Evolutionary conservation across 371 early-diverging fungal genomes (phyloP).

Genomic region (Zancudomyces culisetae): DNA sequence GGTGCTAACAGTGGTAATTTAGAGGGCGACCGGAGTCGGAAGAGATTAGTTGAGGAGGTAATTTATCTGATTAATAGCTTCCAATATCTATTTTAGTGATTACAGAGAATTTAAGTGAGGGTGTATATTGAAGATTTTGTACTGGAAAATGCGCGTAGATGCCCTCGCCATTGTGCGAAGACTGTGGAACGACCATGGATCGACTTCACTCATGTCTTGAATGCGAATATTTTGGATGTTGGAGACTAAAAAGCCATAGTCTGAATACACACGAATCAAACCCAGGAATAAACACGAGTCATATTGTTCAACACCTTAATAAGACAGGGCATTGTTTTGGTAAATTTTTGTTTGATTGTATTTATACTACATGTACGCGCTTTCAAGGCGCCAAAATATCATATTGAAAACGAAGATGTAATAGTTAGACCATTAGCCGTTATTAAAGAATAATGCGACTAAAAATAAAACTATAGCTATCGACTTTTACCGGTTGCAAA

Average conservation of each 20-base stretch:
- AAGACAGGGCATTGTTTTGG: conserved; percentile 9
- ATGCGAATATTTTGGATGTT: conserved; percentile 28
- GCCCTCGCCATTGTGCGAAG: conserved; percentile 42
- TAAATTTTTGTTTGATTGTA: too few species aligned
- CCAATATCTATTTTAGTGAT: too few species aligned
- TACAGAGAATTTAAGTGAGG: too few species aligned
- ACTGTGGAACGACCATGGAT: conserved; percentile 38
- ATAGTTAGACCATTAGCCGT: too few species aligned
- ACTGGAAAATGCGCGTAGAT: too few species aligned
- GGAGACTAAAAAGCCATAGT: conserved; percentile 5
- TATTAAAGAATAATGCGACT: too few species aligned
- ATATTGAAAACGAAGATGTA: too few species aligned
- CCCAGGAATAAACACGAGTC: background rate
- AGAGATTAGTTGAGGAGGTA: conserved; percentile 25
- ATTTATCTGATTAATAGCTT: too few species aligned
- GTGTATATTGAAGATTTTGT: too few species aligned
- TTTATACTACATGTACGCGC: too few species aligned
- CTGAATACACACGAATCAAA: too few species aligned
- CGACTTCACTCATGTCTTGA: conserved; percentile 66
- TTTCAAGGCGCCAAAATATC: too few species aligned
- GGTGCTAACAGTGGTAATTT: conserved; percentile 1
- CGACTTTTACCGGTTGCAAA: conserved; percentile 36
- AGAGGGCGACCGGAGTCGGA: conserved; percentile 24
- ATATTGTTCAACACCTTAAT: conserved; percentile 9
- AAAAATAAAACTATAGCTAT: conserved; percentile 39